A percentile compares a stretch with the other conserved stretches of the same genome.
Conservation (phyloP, 2,329 filamentous ascomycete genomes). For the Fusarium verticillioides region DNA sequence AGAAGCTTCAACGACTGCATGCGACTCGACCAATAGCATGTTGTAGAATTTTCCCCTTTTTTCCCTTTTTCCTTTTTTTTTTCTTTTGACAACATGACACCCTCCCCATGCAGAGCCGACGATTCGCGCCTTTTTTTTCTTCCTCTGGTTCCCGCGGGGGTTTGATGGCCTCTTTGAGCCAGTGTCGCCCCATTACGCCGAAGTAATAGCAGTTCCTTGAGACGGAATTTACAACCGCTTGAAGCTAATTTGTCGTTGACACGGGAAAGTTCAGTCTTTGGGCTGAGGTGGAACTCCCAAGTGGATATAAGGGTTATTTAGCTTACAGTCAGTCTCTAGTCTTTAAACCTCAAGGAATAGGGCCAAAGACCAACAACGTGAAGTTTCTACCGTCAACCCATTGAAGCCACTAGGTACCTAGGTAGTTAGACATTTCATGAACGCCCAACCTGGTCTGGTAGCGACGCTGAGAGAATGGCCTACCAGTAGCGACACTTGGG, state of each 20-base stretch:
- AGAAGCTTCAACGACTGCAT: constrained; percentile 13
- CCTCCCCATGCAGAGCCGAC: not conserved
- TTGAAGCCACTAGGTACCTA: not conserved
- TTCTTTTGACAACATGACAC: constrained; percentile 5
- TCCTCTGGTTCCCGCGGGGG: not conserved
- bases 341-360: constrained; percentile 6
- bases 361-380: not conserved
- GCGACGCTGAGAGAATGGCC: not conserved
- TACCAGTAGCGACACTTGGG: not conserved
- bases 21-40: constrained; percentile 19
- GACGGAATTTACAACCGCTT: not conserved
- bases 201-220: not conserved
- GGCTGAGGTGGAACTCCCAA: not conserved
- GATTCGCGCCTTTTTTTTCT: not conserved
- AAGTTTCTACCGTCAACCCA: not conserved
- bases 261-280: not conserved
- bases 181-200: not conserved
- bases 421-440: not conserved
- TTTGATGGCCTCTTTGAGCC: not conserved
- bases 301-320: constrained; percentile 1
- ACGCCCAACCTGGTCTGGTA: not conserved
- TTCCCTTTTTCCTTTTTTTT: not conserved
- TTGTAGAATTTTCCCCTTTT: not conserved
- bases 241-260: not conserved
- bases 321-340: not conserved